phyloP scores from a whole-genome alignment of 23 red algal species.

The Gracilaria gracilis region DNA sequence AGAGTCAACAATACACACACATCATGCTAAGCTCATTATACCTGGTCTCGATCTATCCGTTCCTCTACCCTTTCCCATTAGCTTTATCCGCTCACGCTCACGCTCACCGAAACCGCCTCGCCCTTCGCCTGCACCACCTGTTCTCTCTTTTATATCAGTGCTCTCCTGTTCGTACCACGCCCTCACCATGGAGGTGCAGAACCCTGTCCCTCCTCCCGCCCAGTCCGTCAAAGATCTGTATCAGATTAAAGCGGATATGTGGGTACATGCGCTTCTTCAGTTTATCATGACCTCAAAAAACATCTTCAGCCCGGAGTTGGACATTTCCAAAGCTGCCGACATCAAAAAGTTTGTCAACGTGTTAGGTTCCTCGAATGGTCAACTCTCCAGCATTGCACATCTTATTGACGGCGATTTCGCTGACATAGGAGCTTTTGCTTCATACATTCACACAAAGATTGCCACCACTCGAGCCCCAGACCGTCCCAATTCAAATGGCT shows the following conservation, averaged over 20 bases:
- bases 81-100: no score
- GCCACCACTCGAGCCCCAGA: background rate
- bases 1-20: no score
- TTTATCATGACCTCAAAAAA: background rate
- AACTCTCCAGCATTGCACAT: background rate
- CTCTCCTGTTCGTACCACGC: no score
- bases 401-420: background rate
- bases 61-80: no score
- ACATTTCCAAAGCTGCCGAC: background rate
- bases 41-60: no score
- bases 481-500: background rate
- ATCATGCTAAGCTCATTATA: no score
- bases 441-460: background rate
- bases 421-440: background rate
- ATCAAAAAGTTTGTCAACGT: constrained; percentile 1
- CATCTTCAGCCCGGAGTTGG: background rate
- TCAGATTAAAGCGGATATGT: background rate
- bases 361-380: background rate
- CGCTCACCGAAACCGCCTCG: no score
- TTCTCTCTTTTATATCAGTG: no score
- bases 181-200: no score
- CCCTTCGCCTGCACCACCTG: no score
- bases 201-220: no score
- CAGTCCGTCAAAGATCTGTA: background rate
- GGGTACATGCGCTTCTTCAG: background rate